Conservation (phyloP, 441 rosid species). For the Flueggea neowawraea region DNA sequence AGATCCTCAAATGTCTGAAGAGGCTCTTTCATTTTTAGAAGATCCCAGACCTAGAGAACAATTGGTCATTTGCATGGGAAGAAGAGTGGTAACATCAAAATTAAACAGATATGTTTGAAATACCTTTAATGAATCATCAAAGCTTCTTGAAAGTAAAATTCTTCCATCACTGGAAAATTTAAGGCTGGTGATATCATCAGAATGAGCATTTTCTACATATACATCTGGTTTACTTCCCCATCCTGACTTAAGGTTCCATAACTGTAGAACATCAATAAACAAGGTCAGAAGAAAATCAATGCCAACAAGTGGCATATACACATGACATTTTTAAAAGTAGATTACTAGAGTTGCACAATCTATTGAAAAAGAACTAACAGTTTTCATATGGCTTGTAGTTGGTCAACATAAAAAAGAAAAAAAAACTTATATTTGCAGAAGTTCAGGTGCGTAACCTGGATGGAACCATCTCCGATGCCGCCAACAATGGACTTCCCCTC, state of each 20-base stretch:
- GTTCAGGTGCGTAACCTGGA: slow-evolving; percentile 54
- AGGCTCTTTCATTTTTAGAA: slow-evolving; percentile 73
- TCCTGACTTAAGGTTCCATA: slow-evolving; percentile 96
- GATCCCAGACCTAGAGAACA: slow-evolving; percentile 81
- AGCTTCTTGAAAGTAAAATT: slow-evolving; percentile 80
- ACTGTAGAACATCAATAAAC: slow-evolving; percentile 37
- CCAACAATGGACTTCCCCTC: slow-evolving; percentile 93
- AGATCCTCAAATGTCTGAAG: slow-evolving; percentile 82
- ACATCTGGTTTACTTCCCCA: slow-evolving; percentile 99
- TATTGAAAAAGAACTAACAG: no score
- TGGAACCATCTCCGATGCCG: slow-evolving; percentile 91
- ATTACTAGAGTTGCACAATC: neutral
- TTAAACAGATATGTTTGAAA: slow-evolving; percentile 10
- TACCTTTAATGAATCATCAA: slow-evolving; percentile 91
- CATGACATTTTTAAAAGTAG: neutral
- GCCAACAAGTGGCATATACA: neutral
- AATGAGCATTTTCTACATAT: slow-evolving; percentile 73
- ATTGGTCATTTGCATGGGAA: slow-evolving; percentile 10
- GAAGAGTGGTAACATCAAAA: neutral
- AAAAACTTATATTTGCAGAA: slow-evolving; percentile 7
- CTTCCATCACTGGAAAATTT: slow-evolving; percentile 90
- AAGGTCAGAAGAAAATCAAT: neutral
- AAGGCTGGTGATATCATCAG: slow-evolving; percentile 90
- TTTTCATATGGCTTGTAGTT: no score
- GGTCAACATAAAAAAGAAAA: slow-evolving; percentile 1